Conservation (phyloP, 768 basidiomycete species). For the Tulasnella sp. region DNA sequence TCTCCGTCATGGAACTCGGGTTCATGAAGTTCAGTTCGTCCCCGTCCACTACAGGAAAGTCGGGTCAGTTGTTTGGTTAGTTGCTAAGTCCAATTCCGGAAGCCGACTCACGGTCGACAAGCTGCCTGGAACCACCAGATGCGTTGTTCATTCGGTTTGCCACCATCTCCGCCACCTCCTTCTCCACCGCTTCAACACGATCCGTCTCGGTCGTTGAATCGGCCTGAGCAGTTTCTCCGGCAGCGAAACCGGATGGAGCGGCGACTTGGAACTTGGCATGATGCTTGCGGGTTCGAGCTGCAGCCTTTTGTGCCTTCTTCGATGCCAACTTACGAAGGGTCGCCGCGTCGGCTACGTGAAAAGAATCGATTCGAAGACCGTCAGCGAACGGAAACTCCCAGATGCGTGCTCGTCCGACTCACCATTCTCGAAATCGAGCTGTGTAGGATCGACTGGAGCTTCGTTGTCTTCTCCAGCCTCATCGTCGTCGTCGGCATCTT, state of each 20-base stretch:
- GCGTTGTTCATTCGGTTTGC: constrained; percentile 17
- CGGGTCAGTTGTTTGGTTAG: not conserved
- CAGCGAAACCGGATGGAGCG: not conserved
- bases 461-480: constrained; percentile 29
- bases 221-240: not conserved
- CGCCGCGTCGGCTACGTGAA: constrained; percentile 6
- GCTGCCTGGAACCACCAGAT: constrained; percentile 29
- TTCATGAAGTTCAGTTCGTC: constrained; percentile 99
- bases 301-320: constrained; percentile 6
- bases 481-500: constrained; percentile 40
- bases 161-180: constrained; percentile 24
- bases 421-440: constrained; percentile 21
- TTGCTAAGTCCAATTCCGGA: not conserved
- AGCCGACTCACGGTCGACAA: constrained; percentile 56
- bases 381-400: not conserved
- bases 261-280: constrained; percentile 10
- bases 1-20: constrained; percentile 78
- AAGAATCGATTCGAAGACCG: too few relatives aligned
- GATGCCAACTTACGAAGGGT: constrained; percentile 10
- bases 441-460: not conserved
- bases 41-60: constrained; percentile 55
- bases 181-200: constrained; percentile 29
- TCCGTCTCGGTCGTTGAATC: not conserved
- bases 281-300: constrained; percentile 8
- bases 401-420: constrained; percentile 22